Percentiles rank a stretch among this genome's conserved stretches.
phyloP scores from a whole-genome alignment of 2,329 filamentous ascomycete genomes.

The Trichophyton simii region DNA sequence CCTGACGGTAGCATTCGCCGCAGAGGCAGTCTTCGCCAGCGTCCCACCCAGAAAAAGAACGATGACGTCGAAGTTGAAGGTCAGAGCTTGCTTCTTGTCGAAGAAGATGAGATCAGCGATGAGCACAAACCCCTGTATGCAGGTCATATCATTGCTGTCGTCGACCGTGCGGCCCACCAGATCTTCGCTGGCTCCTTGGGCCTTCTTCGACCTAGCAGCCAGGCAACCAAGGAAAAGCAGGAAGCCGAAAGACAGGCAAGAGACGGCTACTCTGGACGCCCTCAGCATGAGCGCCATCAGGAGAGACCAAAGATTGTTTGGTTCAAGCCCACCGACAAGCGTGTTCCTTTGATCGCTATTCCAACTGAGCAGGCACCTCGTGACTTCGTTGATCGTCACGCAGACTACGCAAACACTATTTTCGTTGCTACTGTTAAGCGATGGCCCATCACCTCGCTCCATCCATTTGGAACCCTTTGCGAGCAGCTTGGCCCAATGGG shows the following conservation, averaged over 20 bases:
- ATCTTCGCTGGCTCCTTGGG: conserved; percentile 98
- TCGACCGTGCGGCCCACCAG: conserved; percentile 91
- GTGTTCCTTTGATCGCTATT: conserved; percentile 93
- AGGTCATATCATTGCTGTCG: conserved; percentile 90
- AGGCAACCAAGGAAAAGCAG: conserved; percentile 98
- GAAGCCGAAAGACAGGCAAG: conserved; percentile 88
- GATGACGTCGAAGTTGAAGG: conserved; percentile 98
- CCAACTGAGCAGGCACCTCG: conserved; percentile 94
- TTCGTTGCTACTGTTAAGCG: conserved; percentile 99
- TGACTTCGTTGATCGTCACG: conserved; percentile 97
- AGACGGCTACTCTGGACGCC: conserved; percentile 60
- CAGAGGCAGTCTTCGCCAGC: conserved; percentile 87
- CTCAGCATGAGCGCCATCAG: conserved; percentile 70
- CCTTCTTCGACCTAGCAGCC: conserved; percentile 86
- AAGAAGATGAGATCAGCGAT: conserved; percentile 97
- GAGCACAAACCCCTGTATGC: conserved; percentile 96
- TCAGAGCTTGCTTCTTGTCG: conserved; percentile 88
- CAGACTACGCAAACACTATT: conserved; percentile 93
- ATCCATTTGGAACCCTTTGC: conserved; percentile 93
- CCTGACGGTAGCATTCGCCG: conserved; percentile 78
- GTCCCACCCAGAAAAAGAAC: conserved; percentile 98
- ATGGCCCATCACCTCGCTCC: conserved; percentile 98
- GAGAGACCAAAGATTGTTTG: conserved; percentile 99
- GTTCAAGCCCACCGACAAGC: conserved; percentile 99
- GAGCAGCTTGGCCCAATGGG: conserved; percentile 97